A percentile compares a stretch with the other conserved stretches of the same genome.
Conservation (phyloP, 768 basidiomycete species). For the Solioccasus polychromus region DNA sequence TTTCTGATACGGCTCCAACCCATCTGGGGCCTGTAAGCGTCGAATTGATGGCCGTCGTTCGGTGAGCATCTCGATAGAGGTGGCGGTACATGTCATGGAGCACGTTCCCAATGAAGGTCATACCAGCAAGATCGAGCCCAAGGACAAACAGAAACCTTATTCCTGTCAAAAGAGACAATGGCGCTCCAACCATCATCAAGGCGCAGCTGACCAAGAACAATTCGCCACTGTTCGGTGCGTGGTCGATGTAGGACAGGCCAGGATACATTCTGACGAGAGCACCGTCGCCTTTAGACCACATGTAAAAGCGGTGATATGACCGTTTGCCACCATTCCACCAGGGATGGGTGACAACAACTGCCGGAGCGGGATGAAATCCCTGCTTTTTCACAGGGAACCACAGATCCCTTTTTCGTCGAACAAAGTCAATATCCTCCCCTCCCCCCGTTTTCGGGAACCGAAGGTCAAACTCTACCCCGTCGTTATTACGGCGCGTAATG, state of each 20-base stretch:
- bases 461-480: slow-evolving; percentile 44
- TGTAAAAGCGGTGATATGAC: slow-evolving; percentile 52
- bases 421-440: slow-evolving; percentile 63
- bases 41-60: slow-evolving; percentile 32
- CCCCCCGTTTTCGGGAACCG: slow-evolving; percentile 62
- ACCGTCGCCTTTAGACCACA: slow-evolving; percentile 60
- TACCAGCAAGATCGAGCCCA: slow-evolving; percentile 22
- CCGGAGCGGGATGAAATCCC: slow-evolving; percentile 49
- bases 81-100: slow-evolving; percentile 50
- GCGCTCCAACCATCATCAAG: slow-evolving; percentile 11
- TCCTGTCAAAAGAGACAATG: slow-evolving; percentile 15
- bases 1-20: slow-evolving; percentile 45
- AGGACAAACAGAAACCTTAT: slow-evolving; percentile 8
- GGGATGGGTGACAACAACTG: slow-evolving; percentile 51
- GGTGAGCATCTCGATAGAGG: slow-evolving; percentile 39
- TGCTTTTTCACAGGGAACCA: slow-evolving; percentile 33
- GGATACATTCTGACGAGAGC: slow-evolving; percentile 48
- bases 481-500: slow-evolving; percentile 44
- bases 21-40: slow-evolving; percentile 36
- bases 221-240: slow-evolving; percentile 50
- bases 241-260: slow-evolving; percentile 42
- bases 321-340: slow-evolving; percentile 51
- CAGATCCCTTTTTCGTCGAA: slow-evolving; percentile 42
- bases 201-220: slow-evolving; percentile 30
- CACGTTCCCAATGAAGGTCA: slow-evolving; percentile 40